Evolutionary conservation across 352 stramenopile species (phyloP), one percentile per base, ranked within the genome.

Genomic region (Pythium insidiosum): DNA sequence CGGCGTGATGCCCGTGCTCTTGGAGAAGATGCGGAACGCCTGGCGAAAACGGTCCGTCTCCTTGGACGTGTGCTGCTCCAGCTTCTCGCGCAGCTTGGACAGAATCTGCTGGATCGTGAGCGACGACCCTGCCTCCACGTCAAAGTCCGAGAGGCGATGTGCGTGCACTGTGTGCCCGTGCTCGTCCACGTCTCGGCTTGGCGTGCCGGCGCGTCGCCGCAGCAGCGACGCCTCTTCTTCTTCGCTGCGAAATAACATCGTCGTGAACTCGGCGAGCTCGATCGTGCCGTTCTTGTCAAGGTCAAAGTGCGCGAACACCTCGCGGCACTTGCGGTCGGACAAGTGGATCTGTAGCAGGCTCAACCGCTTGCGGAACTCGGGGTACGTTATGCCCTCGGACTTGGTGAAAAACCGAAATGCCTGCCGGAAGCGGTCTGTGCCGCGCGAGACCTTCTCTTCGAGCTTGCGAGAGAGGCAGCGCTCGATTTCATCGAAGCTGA

Each of bases 31-130:
- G 41, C 68, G 73, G 22, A 84, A 79, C 22, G 75, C 73, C 58
- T 88, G 78, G 19, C 79, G 75, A 19, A 90, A 88, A 6, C 67
- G 71, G 30, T 87, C 78, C 4, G 69, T 75, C 43, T 79, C 73
- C 36, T 86, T 83, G 0, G 68, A 79, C 2, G 73, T 66, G 23
- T 84, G 59, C 38, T 84, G 71, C 18, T 85, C 71, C 11, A 90
- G 58, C 43, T 70, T 78, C 15, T 84, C 67, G 9, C 72, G 61
- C 45, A 90, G 46, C 31, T 56, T 66, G 1, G 63, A 44, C 21
- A 87, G 53, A 23, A 88, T 63, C 41, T 88, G 68, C 22, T 79
- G 66, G 13, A 72, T 80, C 16, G 72, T 64, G 6, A 87, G 47
- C 18, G 63, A 44, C 4, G 55, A 43, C 4, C 71, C 70, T n/a